Conservation (phyloP, 495 filamentous ascomycete species). For the Parmelia sp. region DNA sequence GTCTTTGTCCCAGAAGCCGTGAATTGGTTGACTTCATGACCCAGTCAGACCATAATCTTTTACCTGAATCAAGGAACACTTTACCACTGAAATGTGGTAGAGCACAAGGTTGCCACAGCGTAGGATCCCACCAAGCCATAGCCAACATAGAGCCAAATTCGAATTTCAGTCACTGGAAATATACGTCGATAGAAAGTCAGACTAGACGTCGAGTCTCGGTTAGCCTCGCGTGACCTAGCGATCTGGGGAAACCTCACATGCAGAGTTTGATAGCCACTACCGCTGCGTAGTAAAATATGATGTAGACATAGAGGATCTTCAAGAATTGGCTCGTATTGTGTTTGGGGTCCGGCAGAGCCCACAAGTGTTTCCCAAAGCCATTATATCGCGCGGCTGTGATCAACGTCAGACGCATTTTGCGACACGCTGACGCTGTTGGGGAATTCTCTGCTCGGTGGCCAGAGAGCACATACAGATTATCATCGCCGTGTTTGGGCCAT, state of each 20-base stretch:
- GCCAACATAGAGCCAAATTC: conserved; percentile 12
- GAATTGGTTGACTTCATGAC: conserved; percentile 14
- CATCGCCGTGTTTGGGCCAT: conserved; percentile 11
- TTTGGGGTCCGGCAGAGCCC: conserved; percentile 11
- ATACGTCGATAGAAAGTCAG: conserved; percentile 25
- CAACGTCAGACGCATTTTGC: not conserved
- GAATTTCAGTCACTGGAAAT: conserved; percentile 19
- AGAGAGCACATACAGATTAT: conserved; percentile 13
- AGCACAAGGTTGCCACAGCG: conserved; percentile 8
- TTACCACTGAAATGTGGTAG: conserved; percentile 22
- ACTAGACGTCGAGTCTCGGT: conserved; percentile 2
- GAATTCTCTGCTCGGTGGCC: not conserved
- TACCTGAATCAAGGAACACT: not conserved
- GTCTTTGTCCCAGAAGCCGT: conserved; percentile 17
- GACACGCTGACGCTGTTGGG: not conserved
- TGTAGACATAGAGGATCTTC: conserved; percentile 22
- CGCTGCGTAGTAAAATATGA: conserved; percentile 22
- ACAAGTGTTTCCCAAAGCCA: conserved; percentile 22
- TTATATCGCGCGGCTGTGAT: conserved; percentile 11
- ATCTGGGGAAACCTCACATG: conserved; percentile 8
- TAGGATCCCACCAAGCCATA: conserved; percentile 16
- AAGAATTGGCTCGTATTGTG: conserved; percentile 19
- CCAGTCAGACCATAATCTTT: conserved; percentile 1
- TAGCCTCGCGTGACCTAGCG: not conserved
- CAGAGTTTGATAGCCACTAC: conserved; percentile 19